These are phyloP conservation scores for Globisporangium carolinianum DNA, from an alignment of 352 stramenopile species.

Conservation along the genomic window DNA sequence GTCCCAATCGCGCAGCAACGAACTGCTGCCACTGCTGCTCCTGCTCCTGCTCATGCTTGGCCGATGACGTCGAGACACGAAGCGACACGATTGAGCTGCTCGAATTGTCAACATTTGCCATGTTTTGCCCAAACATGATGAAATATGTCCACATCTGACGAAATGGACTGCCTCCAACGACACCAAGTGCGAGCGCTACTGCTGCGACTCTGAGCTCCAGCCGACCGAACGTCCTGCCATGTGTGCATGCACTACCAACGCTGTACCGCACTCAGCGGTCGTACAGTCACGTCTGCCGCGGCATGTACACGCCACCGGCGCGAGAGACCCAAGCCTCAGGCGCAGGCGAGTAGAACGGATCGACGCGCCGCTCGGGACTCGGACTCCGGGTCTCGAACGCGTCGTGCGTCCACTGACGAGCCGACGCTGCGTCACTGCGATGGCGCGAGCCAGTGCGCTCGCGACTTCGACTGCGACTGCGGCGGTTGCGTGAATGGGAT, in stretches of 20 bases:
- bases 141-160: no score
- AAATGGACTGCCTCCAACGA: no score
- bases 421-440: constrained; percentile 20
- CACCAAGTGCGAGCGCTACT: no score
- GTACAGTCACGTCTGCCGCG: constrained; percentile 18
- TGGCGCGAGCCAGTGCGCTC: constrained; percentile 4
- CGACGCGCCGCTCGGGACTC: constrained; percentile 46
- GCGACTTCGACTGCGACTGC: constrained; percentile 15
- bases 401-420: constrained; percentile 60
- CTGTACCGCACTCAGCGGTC: no score
- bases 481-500: constrained; percentile 7
- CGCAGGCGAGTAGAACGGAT: constrained; percentile 66
- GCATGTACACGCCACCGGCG: constrained; percentile 74
- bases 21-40: background rate
- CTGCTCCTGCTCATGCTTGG: constrained; percentile 2
- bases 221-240: no score
- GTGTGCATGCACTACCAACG: no score
- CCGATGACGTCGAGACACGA: no score
- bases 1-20: constrained; percentile 59
- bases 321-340: constrained; percentile 67
- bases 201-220: no score
- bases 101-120: no score
- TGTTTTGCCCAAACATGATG: no score
- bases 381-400: constrained; percentile 70
- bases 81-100: no score